These are phyloP conservation scores for Schizonepeta tenuifolia DNA, from an alignment of 257 asterid species.

Conservation along the genomic window DNA sequence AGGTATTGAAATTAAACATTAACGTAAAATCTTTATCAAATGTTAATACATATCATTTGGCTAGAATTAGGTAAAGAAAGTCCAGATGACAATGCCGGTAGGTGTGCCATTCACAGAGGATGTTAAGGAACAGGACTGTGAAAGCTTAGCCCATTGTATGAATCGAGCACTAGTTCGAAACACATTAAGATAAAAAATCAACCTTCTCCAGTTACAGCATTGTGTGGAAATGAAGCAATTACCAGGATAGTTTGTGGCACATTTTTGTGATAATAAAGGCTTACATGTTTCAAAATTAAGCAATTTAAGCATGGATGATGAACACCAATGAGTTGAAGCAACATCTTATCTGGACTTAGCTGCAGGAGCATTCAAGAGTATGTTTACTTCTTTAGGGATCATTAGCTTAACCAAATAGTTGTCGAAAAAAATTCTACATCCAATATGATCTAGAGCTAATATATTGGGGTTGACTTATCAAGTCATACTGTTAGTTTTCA, in stretches of 20 bases:
- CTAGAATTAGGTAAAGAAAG: background rate
- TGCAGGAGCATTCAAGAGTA: background rate
- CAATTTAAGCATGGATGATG: background rate
- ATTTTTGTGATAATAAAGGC: background rate
- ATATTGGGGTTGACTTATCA: background rate
- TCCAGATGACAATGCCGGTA: background rate
- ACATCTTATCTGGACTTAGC: background rate
- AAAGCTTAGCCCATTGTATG: background rate
- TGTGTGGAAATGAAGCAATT: background rate
- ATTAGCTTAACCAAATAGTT: background rate
- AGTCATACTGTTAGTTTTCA: conserved; percentile 15
- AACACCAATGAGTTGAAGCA: conserved; percentile 2
- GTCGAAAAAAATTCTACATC: too few relatives aligned
- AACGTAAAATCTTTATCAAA: background rate
- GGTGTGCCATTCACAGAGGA: too few relatives aligned
- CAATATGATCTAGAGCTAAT: conserved; percentile 1
- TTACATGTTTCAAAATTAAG: background rate
- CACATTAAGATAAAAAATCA: background rate
- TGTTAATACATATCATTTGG: background rate
- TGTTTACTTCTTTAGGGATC: background rate
- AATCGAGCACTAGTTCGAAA: background rate
- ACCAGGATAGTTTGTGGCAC: background rate
- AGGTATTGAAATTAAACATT: too few relatives aligned
- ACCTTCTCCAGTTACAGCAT: background rate
- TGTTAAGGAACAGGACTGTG: too few relatives aligned